Percentiles rank a stretch among this genome's conserved stretches.
Conservation (phyloP, 345 rosid species). For the Lagerstroemia speciosa region DNA sequence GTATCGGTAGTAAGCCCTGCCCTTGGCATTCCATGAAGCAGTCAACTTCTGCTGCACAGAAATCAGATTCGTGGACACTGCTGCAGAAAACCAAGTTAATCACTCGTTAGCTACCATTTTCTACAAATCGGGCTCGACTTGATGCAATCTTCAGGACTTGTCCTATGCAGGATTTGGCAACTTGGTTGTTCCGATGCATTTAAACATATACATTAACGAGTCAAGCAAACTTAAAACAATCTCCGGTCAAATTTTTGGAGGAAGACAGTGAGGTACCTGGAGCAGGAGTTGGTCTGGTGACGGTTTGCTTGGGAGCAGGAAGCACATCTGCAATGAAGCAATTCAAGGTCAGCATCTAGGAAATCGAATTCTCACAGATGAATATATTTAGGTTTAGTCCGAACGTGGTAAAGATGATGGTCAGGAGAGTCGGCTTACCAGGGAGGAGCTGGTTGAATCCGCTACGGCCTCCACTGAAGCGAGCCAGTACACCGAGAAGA, state of each 20-base stretch:
- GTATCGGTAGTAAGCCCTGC: conserved; percentile 79
- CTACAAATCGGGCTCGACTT: neutral
- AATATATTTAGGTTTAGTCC: no score
- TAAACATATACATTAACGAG: no score
- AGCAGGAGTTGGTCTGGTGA: conserved; percentile 38
- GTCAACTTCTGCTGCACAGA: conserved; percentile 71
- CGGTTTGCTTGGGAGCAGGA: conserved; percentile 39
- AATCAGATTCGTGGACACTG: conserved; percentile 47
- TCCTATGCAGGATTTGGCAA: no score
- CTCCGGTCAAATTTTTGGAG: neutral
- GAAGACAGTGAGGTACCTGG: conserved; percentile 33
- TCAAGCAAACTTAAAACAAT: no score
- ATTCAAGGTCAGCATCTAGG: neutral
- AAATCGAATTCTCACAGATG: neutral
- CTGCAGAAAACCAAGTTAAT: conserved; percentile 21
- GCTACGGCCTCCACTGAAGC: conserved; percentile 55
- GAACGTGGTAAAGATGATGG: no score
- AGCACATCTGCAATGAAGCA: conserved; percentile 27
- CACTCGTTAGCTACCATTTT: neutral
- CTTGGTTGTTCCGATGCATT: no score
- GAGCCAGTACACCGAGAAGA: conserved; percentile 76
- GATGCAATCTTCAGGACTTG: no score
- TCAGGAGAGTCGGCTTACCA: conserved; percentile 27
- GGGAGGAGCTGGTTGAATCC: conserved; percentile 86
- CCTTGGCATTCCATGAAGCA: conserved; percentile 62